Conservation (phyloP, 179 eudicot genomes). For the Pouteria campechiana region DNA sequence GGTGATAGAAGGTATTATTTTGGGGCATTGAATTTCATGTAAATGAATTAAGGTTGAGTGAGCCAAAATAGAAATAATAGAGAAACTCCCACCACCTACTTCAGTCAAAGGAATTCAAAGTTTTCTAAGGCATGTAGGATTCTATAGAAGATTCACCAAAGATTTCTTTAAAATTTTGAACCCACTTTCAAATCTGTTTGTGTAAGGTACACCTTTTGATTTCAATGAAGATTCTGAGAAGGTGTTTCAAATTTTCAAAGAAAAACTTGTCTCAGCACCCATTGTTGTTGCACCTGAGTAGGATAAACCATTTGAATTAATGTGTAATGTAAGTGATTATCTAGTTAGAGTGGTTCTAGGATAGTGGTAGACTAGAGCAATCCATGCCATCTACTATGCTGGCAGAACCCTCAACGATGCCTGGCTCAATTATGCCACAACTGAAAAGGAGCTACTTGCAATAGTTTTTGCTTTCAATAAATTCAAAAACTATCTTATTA, state of each 20-base stretch:
- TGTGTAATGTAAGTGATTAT: background rate
- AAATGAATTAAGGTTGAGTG: constrained; percentile 1
- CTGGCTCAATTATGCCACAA: constrained; percentile 1
- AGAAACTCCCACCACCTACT: background rate
- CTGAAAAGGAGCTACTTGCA: constrained; percentile 1
- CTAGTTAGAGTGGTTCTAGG: background rate
- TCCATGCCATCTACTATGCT: constrained; percentile 2
- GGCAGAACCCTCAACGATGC: background rate
- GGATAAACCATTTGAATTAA: background rate
- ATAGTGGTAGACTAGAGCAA: background rate
- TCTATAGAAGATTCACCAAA: constrained; percentile 2
- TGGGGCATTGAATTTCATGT: constrained; percentile 4
- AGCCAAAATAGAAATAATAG: background rate
- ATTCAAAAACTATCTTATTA: background rate
- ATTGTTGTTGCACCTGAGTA: background rate
- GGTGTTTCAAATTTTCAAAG: background rate
- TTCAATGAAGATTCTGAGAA: constrained; percentile 1
- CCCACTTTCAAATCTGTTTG: background rate
- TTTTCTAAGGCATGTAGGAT: constrained; percentile 3
- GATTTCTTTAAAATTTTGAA: constrained; percentile 3
- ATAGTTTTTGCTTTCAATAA: constrained; percentile 3
- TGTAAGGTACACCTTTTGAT: background rate
- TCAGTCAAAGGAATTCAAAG: constrained; percentile 1
- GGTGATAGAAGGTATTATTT: constrained; percentile 1
- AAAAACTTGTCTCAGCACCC: background rate